phyloP scores from a whole-genome alignment of 108 stramenopile genomes.

The Conticribra guillardii region DNA sequence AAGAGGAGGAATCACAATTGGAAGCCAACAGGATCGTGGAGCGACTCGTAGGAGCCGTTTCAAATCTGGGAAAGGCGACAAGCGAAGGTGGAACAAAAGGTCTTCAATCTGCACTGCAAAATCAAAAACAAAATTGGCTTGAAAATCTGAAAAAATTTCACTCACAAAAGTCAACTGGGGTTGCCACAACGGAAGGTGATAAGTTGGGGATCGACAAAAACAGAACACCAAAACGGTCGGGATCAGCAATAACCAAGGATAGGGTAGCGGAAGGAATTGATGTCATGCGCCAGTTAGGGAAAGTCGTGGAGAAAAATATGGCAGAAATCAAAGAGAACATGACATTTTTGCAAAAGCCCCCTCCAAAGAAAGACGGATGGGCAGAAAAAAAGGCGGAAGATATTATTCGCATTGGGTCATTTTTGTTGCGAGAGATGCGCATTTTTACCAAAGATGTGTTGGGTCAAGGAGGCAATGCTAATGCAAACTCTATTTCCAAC shows the following conservation, averaged over 20 bases:
- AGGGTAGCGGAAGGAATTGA: conserved; percentile 20
- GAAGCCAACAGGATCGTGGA: conserved; percentile 38
- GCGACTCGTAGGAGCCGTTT: conserved; percentile 44
- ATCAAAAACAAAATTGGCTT: conserved; percentile 39
- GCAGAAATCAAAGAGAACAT: conserved; percentile 39
- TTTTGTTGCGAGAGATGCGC: conserved; percentile 38
- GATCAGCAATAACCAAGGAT: not conserved
- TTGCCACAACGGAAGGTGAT: not conserved
- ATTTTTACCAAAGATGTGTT: conserved; percentile 53
- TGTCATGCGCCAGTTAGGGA: conserved; percentile 44
- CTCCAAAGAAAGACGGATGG: conserved; percentile 43
- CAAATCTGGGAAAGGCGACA: conserved; percentile 50
- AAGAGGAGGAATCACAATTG: conserved; percentile 7
- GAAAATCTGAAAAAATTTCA: conserved; percentile 44
- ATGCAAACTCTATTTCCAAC: not conserved
- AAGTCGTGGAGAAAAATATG: conserved; percentile 54
- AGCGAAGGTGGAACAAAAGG: conserved; percentile 36
- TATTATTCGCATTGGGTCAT: conserved; percentile 38
- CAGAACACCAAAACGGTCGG: not conserved
- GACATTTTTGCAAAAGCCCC: conserved; percentile 41
- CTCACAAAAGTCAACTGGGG: not conserved
- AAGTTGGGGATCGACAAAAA: conserved; percentile 5
- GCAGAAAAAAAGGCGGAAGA: conserved; percentile 20
- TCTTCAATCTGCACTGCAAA: conserved; percentile 32
- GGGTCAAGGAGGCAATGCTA: conserved; percentile 8